Conservation (phyloP, 2,329 filamentous ascomycete genomes). For the Emericellopsis atlantica region DNA sequence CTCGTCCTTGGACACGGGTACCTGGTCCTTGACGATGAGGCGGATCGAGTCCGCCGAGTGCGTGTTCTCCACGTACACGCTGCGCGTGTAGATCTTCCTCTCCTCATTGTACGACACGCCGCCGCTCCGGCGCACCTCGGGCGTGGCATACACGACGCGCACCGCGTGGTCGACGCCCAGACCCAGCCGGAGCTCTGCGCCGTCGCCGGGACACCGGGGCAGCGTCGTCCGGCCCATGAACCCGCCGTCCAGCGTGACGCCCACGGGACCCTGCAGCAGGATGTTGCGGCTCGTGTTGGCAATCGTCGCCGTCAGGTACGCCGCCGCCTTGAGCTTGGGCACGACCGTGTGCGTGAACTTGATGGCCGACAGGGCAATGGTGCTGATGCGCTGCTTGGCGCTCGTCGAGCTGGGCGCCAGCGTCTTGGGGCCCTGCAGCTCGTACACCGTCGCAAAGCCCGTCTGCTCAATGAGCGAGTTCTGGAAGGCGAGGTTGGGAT, state of each 20-base stretch:
- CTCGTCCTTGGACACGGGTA: constrained; percentile 50
- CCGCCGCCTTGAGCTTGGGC: constrained; percentile 45
- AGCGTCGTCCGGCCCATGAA: constrained; percentile 46
- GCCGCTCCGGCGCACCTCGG: constrained; percentile 36
- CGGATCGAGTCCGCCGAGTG: constrained; percentile 22
- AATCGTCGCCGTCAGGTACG: constrained; percentile 46
- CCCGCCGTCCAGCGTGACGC: constrained; percentile 49
- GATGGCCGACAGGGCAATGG: constrained; percentile 35
- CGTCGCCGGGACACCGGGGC: constrained; percentile 37
- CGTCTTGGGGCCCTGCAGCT: constrained; percentile 44
- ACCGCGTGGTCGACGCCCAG: constrained; percentile 50
- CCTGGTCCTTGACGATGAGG: constrained; percentile 44
- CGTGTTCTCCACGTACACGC: constrained; percentile 37
- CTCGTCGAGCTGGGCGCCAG: constrained; percentile 35
- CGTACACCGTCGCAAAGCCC: constrained; percentile 48
- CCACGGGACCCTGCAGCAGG: constrained; percentile 39
- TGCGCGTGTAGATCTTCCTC: constrained; percentile 34
- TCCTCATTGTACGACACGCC: constrained; percentile 43
- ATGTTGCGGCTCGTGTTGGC: constrained; percentile 43
- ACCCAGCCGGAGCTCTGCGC: constrained; percentile 37
- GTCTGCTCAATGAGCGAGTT: constrained; percentile 45
- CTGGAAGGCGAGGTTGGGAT: constrained; percentile 15
- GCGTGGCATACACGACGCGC: constrained; percentile 40
- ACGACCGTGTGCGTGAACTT: constrained; percentile 44
- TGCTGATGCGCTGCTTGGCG: constrained; percentile 47